These are phyloP conservation scores for Torulaspora quercuum DNA, from an alignment of 805 yeast species.

Conservation along the genomic window DNA sequence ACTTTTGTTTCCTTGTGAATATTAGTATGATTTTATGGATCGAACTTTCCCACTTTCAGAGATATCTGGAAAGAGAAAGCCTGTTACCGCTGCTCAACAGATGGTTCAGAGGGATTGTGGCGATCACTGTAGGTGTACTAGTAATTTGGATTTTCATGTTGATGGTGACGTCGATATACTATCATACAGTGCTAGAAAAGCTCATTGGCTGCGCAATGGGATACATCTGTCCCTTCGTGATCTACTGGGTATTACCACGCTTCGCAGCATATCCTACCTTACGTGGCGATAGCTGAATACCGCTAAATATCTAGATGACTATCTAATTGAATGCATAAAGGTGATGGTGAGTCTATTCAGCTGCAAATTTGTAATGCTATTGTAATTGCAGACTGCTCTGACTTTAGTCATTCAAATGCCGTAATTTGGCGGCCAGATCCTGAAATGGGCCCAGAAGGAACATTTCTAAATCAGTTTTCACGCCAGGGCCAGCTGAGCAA, in stretches of 20 bases:
- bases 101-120: constrained; percentile 11
- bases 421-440: constrained; percentile 20
- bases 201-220: constrained; percentile 66
- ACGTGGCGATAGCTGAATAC: too few relatives aligned
- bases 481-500: constrained; percentile 15
- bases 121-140: constrained; percentile 17
- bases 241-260: constrained; percentile 40
- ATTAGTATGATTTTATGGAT: constrained; percentile 43
- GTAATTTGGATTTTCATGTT: constrained; percentile 56
- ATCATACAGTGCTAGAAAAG: constrained; percentile 77
- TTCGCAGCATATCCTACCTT: too few relatives aligned
- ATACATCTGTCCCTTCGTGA: constrained; percentile 45
- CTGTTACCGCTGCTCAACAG: constrained; percentile 4
- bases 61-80: constrained; percentile 14
- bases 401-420: constrained; percentile 14
- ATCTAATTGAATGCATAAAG: too few relatives aligned
- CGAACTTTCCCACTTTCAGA: constrained; percentile 29
- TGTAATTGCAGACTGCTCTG: too few relatives aligned
- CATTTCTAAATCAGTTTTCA: constrained; percentile 16
- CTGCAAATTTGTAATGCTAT: too few relatives aligned
- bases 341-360: too few relatives aligned
- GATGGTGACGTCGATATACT: constrained; percentile 73
- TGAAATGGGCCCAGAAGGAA: constrained; percentile 26
- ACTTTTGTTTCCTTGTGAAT: constrained; percentile 45
- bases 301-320: too few relatives aligned